Percentiles rank a stretch among this genome's conserved stretches.
phyloP scores from a whole-genome alignment of 331 rosid species.

The Arachis monticola region DNA sequence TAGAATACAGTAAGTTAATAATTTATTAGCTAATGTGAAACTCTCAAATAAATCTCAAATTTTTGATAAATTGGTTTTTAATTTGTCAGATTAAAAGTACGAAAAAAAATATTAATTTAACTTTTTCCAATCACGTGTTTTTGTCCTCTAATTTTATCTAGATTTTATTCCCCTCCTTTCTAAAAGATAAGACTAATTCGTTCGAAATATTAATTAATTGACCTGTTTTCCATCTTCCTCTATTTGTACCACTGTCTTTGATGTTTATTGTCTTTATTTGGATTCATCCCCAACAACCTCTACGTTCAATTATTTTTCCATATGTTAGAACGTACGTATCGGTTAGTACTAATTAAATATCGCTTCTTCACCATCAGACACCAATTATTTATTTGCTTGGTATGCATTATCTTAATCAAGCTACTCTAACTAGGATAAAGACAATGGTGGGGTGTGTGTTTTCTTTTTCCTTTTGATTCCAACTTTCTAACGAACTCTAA shows the following conservation, averaged over 20 bases:
- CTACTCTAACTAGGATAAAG: constrained; percentile 15
- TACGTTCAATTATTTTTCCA: constrained; percentile 34
- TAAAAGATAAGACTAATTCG: not conserved
- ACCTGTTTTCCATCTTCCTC: not conserved
- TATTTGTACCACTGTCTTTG: not conserved
- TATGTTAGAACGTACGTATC: constrained; percentile 32
- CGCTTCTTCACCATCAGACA: constrained; percentile 17
- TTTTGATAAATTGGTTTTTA: too few relatives aligned
- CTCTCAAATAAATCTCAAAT: too few relatives aligned
- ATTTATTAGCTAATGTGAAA: too few relatives aligned
- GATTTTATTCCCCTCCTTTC: too few relatives aligned
- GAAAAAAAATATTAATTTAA: too few relatives aligned
- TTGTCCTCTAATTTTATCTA: too few relatives aligned
- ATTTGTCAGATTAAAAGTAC: too few relatives aligned
- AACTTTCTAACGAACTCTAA: not conserved
- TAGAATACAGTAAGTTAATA: too few relatives aligned
- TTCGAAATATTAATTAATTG: constrained; percentile 11
- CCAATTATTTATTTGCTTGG: constrained; percentile 31
- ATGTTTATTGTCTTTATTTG: constrained; percentile 28
- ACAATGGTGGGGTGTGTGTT: constrained; percentile 2
- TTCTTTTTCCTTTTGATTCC: not conserved
- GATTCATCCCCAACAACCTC: constrained; percentile 28
- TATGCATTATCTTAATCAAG: constrained; percentile 1
- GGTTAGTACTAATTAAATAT: constrained; percentile 8
- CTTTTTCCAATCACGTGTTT: too few relatives aligned